Evolutionary conservation across 257 asterid genomes (phyloP).

Genomic region (Vinca minor): DNA sequence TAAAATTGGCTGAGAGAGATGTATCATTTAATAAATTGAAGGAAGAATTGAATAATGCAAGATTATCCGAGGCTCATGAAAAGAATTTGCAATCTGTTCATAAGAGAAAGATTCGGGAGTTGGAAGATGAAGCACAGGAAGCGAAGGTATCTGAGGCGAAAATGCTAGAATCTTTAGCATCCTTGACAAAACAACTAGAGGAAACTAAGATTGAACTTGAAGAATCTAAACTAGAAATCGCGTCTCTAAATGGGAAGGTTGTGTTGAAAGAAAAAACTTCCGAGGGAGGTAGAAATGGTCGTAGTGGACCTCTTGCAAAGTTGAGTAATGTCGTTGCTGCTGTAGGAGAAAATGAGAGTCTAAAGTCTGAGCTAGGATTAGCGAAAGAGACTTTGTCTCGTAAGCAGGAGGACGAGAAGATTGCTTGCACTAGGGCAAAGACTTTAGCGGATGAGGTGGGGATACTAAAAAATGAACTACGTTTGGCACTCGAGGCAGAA

Average conservation of each 20-base stretch:
- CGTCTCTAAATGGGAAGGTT: slow-evolving; percentile 28
- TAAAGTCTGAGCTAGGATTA: slow-evolving; percentile 23
- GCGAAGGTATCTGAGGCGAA: slow-evolving; percentile 26
- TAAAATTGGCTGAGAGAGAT: slow-evolving; percentile 30
- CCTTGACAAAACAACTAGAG: slow-evolving; percentile 37
- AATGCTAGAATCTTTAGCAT: slow-evolving; percentile 33
- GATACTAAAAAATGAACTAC: slow-evolving; percentile 37
- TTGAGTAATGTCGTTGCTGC: not conserved
- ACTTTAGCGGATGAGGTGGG: slow-evolving; percentile 27
- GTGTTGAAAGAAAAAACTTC: slow-evolving; percentile 25
- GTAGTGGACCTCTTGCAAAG: not conserved
- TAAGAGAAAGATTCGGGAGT: slow-evolving; percentile 32
- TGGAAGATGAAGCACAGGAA: slow-evolving; percentile 42
- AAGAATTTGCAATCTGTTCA: slow-evolving; percentile 15
- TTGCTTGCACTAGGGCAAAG: slow-evolving; percentile 18
- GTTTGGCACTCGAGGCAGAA: slow-evolving; percentile 52
- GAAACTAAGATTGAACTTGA: slow-evolving; percentile 37
- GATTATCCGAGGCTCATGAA: slow-evolving; percentile 19
- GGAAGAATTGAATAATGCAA: slow-evolving; percentile 34
- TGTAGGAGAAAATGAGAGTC: slow-evolving; percentile 16
- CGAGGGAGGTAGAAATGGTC: slow-evolving; percentile 7
- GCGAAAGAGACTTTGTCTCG: slow-evolving; percentile 22
- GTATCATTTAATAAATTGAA: slow-evolving; percentile 24
- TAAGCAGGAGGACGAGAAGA: slow-evolving; percentile 26
- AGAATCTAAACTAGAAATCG: slow-evolving; percentile 43